Evolutionary conservation across 192 early-diverging fungal genomes (phyloP).

Genomic region (Linnemannia exigua): DNA sequence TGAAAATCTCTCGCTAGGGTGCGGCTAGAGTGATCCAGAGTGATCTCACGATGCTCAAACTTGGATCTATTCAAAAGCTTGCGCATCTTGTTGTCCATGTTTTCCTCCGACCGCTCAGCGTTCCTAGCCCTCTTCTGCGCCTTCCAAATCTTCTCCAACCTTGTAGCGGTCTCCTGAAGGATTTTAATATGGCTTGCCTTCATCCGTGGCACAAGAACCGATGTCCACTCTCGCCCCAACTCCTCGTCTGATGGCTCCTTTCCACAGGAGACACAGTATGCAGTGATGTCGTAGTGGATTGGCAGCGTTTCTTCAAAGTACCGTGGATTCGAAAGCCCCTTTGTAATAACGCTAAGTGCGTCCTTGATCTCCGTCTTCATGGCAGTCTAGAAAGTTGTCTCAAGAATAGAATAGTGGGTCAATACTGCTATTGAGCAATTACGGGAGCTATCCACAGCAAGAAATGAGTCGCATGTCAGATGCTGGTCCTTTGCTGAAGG

Average conservation of each 20-base stretch:
- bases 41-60: too few relatives aligned
- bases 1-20: too few relatives aligned
- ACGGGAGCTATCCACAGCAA: neutral
- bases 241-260: neutral
- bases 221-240: neutral
- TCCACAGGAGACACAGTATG: constrained; percentile 20
- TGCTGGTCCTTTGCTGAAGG: constrained; percentile 50
- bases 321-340: constrained; percentile 28
- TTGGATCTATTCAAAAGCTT: too few relatives aligned
- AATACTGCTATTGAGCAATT: neutral
- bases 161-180: neutral
- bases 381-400: neutral
- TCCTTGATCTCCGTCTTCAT: constrained; percentile 13
- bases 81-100: too few relatives aligned
- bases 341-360: constrained; percentile 11
- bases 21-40: too few relatives aligned
- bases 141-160: neutral
- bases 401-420: neutral
- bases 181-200: neutral
- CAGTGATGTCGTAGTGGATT: constrained; percentile 13
- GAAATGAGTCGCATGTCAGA: constrained; percentile 11
- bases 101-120: too few relatives aligned
- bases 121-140: too few relatives aligned
- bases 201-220: neutral
- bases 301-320: constrained; percentile 29